Conservation (phyloP, 1,284 basidiomycete species). For the Phylloboletellus chloephorus region DNA sequence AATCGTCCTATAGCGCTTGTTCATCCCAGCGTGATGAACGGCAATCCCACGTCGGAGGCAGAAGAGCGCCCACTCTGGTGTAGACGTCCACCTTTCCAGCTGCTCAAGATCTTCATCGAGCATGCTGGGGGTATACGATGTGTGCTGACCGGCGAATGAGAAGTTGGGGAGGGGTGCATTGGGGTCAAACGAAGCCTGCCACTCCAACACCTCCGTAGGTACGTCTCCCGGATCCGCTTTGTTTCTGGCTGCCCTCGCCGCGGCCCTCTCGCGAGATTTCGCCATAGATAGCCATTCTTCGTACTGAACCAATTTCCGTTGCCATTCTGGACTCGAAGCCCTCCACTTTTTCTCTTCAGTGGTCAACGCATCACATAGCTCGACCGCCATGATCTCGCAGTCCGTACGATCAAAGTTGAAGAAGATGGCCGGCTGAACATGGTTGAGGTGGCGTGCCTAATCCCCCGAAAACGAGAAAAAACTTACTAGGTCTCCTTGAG, state of each 20-base stretch:
- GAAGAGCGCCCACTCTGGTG: constrained; percentile 39
- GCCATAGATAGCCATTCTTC: constrained; percentile 43
- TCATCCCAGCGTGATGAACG: constrained; percentile 68
- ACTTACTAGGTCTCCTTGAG: constrained; percentile 47
- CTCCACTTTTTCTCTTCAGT: constrained; percentile 48
- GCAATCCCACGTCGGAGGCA: constrained; percentile 58
- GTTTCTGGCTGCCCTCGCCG: constrained; percentile 33
- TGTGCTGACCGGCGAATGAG: constrained; percentile 46
- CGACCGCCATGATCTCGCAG: constrained; percentile 50
- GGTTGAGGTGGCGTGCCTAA: constrained; percentile 6
- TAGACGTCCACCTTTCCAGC: constrained; percentile 35
- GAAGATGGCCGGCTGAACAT: constrained; percentile 53
- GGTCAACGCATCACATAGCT: constrained; percentile 36
- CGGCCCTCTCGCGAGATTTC: constrained; percentile 42
- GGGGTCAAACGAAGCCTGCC: constrained; percentile 56
- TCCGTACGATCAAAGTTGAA: constrained; percentile 59
- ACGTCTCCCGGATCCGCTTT: constrained; percentile 35
- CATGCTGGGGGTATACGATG: constrained; percentile 42
- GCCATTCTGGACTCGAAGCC: constrained; percentile 43
- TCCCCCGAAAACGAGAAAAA: no score
- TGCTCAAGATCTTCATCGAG: constrained; percentile 45
- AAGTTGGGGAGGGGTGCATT: constrained; percentile 53
- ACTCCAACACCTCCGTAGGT: constrained; percentile 28
- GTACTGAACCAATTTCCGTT: constrained; percentile 46
- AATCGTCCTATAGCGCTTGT: constrained; percentile 51